These are phyloP conservation scores for Aspergillus japonicus DNA, from an alignment of 2,329 filamentous ascomycete species.

Conservation along the genomic window DNA sequence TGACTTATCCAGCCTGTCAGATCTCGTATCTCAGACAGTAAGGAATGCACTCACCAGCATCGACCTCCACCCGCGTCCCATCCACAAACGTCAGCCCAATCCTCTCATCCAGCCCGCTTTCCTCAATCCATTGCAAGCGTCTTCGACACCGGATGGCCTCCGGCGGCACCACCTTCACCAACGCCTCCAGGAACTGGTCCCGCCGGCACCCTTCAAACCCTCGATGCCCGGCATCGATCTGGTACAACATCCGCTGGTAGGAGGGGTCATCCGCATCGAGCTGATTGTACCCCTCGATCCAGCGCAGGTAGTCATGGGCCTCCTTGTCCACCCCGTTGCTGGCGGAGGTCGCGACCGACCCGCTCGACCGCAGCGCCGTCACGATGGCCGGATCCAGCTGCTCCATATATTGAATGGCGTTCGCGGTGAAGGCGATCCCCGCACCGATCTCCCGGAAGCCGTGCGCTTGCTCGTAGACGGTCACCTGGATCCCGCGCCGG, in stretches of 20 bases:
- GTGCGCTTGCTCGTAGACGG: conserved; percentile 57
- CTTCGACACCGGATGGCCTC: conserved; percentile 37
- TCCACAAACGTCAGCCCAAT: conserved; percentile 32
- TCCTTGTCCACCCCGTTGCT: conserved; percentile 32
- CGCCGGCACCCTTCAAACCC: conserved; percentile 35
- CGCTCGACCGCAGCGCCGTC: background rate
- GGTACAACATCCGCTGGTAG: conserved; percentile 26
- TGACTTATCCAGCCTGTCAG: background rate
- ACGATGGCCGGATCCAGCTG: conserved; percentile 48
- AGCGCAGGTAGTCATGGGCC: conserved; percentile 31
- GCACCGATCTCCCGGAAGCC: conserved; percentile 60
- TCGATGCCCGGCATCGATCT: conserved; percentile 30
- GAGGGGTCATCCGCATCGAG: background rate
- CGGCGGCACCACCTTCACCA: conserved; percentile 31
- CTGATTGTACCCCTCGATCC: conserved; percentile 9
- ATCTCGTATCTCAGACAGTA: too few relatives aligned
- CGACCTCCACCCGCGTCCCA: conserved; percentile 27
- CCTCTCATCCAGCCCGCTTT: conserved; percentile 15
- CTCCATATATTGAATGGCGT: conserved; percentile 55
- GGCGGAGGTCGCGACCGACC: too few relatives aligned
- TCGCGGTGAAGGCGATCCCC: conserved; percentile 57
- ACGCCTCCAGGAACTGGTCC: conserved; percentile 35
- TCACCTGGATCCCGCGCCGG: conserved; percentile 46
- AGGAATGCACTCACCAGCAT: conserved; percentile 23
- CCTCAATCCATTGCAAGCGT: conserved; percentile 16